These are phyloP conservation scores for Grigorovia yakushimaensis DNA, from an alignment of 805 yeast genomes.

Conservation along the genomic window DNA sequence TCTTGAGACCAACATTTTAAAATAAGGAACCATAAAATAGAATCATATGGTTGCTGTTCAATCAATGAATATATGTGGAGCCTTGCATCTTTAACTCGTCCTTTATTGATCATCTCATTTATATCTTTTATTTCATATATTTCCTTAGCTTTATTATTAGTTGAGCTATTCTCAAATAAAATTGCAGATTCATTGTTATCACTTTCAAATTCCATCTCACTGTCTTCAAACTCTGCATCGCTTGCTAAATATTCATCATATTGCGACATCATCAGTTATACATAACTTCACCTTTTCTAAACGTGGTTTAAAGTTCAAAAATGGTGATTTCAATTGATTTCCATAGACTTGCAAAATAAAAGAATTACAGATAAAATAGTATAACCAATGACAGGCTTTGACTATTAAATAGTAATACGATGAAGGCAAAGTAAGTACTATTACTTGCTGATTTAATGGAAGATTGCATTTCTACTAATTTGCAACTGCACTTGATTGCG, in stretches of 20 bases:
- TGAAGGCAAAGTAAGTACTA: too few species aligned
- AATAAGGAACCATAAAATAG: not conserved
- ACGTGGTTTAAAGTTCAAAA: too few species aligned
- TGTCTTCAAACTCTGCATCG: not conserved
- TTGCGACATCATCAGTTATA: conserved; percentile 4
- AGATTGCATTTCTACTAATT: too few species aligned
- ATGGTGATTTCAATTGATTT: too few species aligned
- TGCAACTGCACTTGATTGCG: too few species aligned
- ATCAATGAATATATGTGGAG: not conserved
- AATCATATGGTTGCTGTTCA: not conserved
- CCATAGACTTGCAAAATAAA: too few species aligned
- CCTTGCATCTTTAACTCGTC: not conserved
- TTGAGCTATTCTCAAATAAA: not conserved
- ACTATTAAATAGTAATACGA: too few species aligned
- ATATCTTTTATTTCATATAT: conserved; percentile 4
- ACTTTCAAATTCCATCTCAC: conserved; percentile 21
- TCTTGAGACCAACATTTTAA: not conserved
- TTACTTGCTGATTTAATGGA: too few species aligned
- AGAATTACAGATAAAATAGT: too few species aligned
- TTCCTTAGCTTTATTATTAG: not conserved
- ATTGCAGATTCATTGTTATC: conserved; percentile 10
- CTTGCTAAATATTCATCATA: conserved; percentile 22
- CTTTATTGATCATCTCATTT: not conserved
- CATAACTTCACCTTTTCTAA: too few species aligned
- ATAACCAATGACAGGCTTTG: too few species aligned